Base-by-base conservation (phyloP, 1,284 basidiomycete genomes). In the Pisolithus thermaeus region DNA sequence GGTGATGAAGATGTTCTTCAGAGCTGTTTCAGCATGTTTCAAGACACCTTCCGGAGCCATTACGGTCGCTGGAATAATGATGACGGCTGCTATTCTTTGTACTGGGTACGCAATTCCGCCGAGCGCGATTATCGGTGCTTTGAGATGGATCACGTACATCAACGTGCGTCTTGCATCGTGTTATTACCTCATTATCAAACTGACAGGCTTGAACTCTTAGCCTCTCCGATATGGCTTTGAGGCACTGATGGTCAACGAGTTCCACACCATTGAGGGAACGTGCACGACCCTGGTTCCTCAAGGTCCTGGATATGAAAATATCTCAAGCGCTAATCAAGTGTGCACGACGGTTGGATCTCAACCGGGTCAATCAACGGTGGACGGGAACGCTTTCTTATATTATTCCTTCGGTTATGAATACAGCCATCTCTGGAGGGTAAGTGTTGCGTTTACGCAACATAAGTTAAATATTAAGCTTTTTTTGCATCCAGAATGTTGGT, bases 341-440 rank as follows among this genome's bases (percentile, higher is more conserved):
- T 87, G 86, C 59, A 72, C 80, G 9, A 76, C 76, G 1, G 73
- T 84, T 3, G 62, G 64, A 2, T 60, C 59, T 23, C 54, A 60
- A 30, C 23, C 59, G 4, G 62, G 65, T 7, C 52, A 60, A 30
- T 59, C 57, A 0, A 57, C 45, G 1, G 59, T 61, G 23, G n/a
- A 42, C 1, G 57, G 58, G 22, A 45, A 63, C 16, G 7, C 14
- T 18, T 73, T 71, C 45, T 67, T 91, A 36, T 58, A 56, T 16
- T 63, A 81, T 1, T 79, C 82, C 0, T 95, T 77, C 64, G 73
- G 70, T 0, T 95, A 90, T 67, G 62, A 70, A 18, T 77, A 78
- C 53, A 66, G 64, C 23, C 71, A 92, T 61, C 64, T 85, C 7
- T 92, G 90, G 90, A 75, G 76, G 66, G 83, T 84, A 57, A 53